phyloP scores from a whole-genome alignment of 768 basidiomycete species.

The Rhodocollybia butyracea region DNA sequence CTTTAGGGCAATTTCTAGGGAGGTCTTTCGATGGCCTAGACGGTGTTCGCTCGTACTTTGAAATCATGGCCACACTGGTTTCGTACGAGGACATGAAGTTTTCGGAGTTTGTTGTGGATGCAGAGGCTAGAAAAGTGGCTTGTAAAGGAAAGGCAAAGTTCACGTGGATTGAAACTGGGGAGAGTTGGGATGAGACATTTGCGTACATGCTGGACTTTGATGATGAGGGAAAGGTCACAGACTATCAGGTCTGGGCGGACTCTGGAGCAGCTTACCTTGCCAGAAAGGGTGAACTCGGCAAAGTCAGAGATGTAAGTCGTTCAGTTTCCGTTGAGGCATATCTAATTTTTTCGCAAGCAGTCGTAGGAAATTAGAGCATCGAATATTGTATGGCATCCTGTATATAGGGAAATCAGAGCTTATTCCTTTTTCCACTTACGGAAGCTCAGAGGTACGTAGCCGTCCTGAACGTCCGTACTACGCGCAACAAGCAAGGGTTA shows the following conservation, averaged over 20 bases:
- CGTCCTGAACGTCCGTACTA: too few species aligned
- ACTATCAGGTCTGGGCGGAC: constrained; percentile 69
- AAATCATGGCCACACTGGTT: constrained; percentile 40
- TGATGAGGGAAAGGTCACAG: constrained; percentile 47
- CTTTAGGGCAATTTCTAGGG: constrained; percentile 61
- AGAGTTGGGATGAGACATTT: constrained; percentile 64
- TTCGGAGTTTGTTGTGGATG: constrained; percentile 53
- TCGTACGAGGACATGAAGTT: constrained; percentile 52
- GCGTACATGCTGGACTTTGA: constrained; percentile 61
- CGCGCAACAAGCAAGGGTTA: too few species aligned
- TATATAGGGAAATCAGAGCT: too few species aligned
- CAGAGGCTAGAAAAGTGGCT: constrained; percentile 45
- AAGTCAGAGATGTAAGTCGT: constrained; percentile 19
- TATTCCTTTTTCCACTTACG: too few species aligned
- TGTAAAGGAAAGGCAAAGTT: constrained; percentile 53
- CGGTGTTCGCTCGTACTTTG: constrained; percentile 48
- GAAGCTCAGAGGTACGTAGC: too few species aligned
- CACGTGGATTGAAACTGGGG: constrained; percentile 48
- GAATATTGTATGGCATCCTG: too few species aligned
- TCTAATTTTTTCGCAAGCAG: too few species aligned
- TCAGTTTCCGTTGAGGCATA: too few species aligned
- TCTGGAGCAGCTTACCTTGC: constrained; percentile 64
- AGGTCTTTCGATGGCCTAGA: constrained; percentile 40
- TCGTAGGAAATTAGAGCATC: too few species aligned
- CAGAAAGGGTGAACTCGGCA: constrained; percentile 42